A percentile compares a stretch with the other conserved stretches of the same genome.
Conservation (phyloP, 2,329 filamentous ascomycete species). For the Colletotrichum graminicola region DNA sequence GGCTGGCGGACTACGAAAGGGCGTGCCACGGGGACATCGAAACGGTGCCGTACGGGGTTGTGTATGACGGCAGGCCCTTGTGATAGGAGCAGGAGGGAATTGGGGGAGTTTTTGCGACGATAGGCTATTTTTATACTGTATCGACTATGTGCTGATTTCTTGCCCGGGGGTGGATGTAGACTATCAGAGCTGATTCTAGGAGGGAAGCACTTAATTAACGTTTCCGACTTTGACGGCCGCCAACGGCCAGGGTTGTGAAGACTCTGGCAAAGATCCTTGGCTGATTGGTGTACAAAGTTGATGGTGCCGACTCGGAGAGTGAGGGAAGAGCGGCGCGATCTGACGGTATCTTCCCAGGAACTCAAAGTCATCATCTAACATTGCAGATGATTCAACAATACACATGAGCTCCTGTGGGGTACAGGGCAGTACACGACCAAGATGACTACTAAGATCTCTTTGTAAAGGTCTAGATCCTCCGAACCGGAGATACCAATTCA, state of each 20-base stretch:
- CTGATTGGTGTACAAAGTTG: constrained; percentile 59
- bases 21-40: constrained; percentile 72
- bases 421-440: constrained; percentile 51
- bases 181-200: background rate
- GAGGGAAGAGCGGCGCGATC: constrained; percentile 44
- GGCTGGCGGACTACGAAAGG: constrained; percentile 71
- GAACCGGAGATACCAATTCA: constrained; percentile 48
- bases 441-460: constrained; percentile 50
- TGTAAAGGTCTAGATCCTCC: constrained; percentile 49
- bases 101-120: constrained; percentile 13
- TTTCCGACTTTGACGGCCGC: background rate
- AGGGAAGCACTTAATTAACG: background rate
- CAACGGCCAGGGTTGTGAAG: background rate
- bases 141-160: constrained; percentile 44
- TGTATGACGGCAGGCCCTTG: constrained; percentile 54
- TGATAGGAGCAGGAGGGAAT: constrained; percentile 18
- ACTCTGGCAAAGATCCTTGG: constrained; percentile 52
- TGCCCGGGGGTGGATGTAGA: background rate
- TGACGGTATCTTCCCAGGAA: background rate
- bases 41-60: constrained; percentile 53
- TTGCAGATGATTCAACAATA: constrained; percentile 44
- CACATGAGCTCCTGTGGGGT: constrained; percentile 50
- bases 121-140: background rate
- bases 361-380: background rate
- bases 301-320: constrained; percentile 48